These are phyloP conservation scores for Ophiostoma sp. DNA, from an alignment of 2,329 filamentous ascomycete species.

Conservation along the genomic window DNA sequence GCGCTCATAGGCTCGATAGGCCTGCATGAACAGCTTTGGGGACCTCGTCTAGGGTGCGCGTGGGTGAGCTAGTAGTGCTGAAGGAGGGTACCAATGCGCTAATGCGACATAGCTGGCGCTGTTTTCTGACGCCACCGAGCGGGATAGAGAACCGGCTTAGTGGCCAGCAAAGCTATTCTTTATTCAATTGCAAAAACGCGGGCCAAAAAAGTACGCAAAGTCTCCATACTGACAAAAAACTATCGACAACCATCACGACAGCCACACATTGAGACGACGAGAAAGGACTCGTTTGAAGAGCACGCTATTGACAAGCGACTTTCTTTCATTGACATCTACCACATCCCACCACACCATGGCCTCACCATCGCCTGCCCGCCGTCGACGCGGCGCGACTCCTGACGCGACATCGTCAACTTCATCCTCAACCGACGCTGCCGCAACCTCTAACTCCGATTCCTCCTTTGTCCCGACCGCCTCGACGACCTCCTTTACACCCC, in stretches of 20 bases:
- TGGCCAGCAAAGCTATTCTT: neutral
- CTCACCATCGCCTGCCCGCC: conserved; percentile 19
- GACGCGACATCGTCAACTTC: neutral
- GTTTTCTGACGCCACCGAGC: neutral
- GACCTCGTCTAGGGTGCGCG: neutral
- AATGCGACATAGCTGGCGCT: neutral
- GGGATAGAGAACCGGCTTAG: neutral
- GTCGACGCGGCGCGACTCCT: conserved; percentile 21
- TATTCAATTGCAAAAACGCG: neutral
- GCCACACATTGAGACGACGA: neutral
- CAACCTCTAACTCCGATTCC: neutral
- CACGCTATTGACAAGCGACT: neutral
- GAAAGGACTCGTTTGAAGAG: neutral
- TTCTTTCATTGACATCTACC: neutral
- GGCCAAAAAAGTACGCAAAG: neutral
- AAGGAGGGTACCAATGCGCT: neutral
- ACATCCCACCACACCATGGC: neutral
- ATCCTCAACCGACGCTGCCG: conserved; percentile 1
- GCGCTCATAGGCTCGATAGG: neutral
- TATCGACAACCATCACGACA: neutral
- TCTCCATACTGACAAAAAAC: neutral
- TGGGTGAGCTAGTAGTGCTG: conserved; percentile 6
- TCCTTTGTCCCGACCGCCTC: conserved; percentile 19
- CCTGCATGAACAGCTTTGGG: neutral
- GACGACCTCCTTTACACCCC: conserved; percentile 25